Evolutionary conservation across 495 filamentous ascomycete species (phyloP).

Genomic region (Melanomma pulvis-pyrius): DNA sequence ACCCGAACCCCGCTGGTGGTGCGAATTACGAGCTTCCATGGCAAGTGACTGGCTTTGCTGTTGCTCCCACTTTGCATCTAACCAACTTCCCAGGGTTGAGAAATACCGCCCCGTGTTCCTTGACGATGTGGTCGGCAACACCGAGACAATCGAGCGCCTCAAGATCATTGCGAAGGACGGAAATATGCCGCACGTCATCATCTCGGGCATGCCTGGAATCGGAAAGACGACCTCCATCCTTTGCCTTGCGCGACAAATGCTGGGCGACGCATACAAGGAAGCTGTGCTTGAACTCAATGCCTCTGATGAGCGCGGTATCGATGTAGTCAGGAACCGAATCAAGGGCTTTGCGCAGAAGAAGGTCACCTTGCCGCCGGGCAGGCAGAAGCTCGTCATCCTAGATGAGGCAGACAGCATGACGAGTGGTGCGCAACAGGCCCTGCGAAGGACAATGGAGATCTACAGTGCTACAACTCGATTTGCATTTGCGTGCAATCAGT

Average conservation of each 20-base stretch:
- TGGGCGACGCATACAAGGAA: constrained; percentile 96
- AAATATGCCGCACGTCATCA: constrained; percentile 99
- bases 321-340: constrained; percentile 97
- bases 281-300: constrained; percentile 96
- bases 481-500: constrained; percentile 97
- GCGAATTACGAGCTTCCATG: constrained; percentile 88
- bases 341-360: constrained; percentile 99
- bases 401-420: constrained; percentile 99
- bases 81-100: constrained; percentile 72
- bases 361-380: constrained; percentile 85
- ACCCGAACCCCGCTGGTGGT: constrained; percentile 58
- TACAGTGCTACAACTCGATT: constrained; percentile 96
- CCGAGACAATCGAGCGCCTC: constrained; percentile 92
- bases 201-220: constrained; percentile 98
- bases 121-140: constrained; percentile 96
- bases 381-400: constrained; percentile 95
- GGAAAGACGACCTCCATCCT: constrained; percentile 97
- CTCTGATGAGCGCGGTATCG: constrained; percentile 96
- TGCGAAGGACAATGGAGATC: constrained; percentile 98
- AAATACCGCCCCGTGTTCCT: constrained; percentile 95
- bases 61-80: constrained; percentile 19
- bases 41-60: constrained; percentile 48
- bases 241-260: constrained; percentile 87
- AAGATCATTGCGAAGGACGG: constrained; percentile 99
- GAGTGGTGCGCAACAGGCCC: constrained; percentile 89